Evolutionary conservation across 768 basidiomycete genomes (phyloP).

Genomic region (Mycena metata): DNA sequence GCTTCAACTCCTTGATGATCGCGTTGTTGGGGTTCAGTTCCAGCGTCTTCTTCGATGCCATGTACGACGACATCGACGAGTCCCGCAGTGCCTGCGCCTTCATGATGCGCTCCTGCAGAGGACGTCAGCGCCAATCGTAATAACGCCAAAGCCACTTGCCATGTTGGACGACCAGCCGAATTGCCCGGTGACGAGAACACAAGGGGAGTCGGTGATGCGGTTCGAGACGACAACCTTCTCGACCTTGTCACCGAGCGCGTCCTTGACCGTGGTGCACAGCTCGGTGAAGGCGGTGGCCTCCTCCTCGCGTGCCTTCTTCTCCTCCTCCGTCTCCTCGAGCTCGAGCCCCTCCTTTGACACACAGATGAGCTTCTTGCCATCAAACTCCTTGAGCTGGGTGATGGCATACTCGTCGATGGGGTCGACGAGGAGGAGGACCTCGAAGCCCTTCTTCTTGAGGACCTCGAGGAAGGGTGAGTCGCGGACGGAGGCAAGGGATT

Average conservation of each 20-base stretch:
- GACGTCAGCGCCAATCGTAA: constrained; percentile 16
- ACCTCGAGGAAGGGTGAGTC: constrained; percentile 99
- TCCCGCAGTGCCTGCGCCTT: constrained; percentile 98
- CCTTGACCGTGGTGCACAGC: constrained; percentile 95
- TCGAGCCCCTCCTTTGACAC: constrained; percentile 99
- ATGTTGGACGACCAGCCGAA: constrained; percentile 99
- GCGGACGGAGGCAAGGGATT: constrained; percentile 89
- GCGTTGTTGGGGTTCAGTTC: constrained; percentile 94
- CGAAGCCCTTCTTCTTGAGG: constrained; percentile 99
- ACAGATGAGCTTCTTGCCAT: constrained; percentile 96
- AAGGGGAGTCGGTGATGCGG: constrained; percentile 97
- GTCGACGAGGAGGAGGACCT: constrained; percentile 97
- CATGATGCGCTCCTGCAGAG: constrained; percentile 91
- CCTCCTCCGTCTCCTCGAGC: constrained; percentile 98
- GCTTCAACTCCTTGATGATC: constrained; percentile 96
- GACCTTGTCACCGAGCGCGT: constrained; percentile 98
- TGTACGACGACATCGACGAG: constrained; percentile 98
- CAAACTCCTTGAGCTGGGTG: constrained; percentile 99
- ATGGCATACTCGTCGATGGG: constrained; percentile 99
- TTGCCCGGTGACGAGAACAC: constrained; percentile 97
- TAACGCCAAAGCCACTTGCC: constrained; percentile 58
- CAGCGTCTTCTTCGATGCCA: constrained; percentile 98
- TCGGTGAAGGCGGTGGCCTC: constrained; percentile 88
- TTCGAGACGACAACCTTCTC: constrained; percentile 99
- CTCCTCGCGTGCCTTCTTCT: constrained; percentile 92